A percentile compares a stretch with the other conserved stretches of the same genome.
Evolutionary conservation across 1,284 basidiomycete species (phyloP).

Genomic region (Inonotus hispidus): DNA sequence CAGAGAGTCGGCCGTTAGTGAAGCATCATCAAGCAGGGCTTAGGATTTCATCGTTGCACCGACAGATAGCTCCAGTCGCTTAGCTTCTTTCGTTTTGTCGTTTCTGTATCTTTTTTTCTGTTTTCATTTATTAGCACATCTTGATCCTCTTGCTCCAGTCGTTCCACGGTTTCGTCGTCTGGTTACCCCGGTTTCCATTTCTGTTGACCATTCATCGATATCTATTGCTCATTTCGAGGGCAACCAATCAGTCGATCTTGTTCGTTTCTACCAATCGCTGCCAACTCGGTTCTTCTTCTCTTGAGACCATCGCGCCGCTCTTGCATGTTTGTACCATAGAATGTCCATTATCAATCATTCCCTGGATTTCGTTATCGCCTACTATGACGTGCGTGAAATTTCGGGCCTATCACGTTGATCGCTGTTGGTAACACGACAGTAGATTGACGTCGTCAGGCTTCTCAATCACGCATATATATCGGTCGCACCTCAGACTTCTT

Average conservation of each 20-base stretch:
- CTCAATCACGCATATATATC: background rate
- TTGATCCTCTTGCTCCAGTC: background rate
- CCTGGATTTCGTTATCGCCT: background rate
- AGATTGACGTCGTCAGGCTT: background rate
- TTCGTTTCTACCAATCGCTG: background rate
- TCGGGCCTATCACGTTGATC: background rate
- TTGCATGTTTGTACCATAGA: conserved; percentile 4
- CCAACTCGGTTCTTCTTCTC: background rate
- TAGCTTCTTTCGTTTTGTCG: conserved; percentile 6
- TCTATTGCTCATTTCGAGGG: background rate
- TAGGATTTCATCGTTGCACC: conserved; percentile 19
- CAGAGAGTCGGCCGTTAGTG: conserved; percentile 8
- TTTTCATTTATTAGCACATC: conserved; percentile 12
- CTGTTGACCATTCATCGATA: background rate
- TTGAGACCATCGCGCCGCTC: background rate
- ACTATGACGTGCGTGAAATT: background rate
- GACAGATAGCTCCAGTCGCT: conserved; percentile 16
- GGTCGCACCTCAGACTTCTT: background rate
- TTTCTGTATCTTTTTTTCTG: conserved; percentile 20
- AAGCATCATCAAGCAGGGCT: conserved; percentile 18
- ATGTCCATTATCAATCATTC: background rate
- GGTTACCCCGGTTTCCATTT: background rate
- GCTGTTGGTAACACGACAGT: background rate
- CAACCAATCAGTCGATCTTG: background rate
- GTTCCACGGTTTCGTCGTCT: background rate